Percentiles rank a stretch among this genome's conserved stretches.
Conservation (phyloP, 2,329 filamentous ascomycete species). For the Pseudocercospora musae region DNA sequence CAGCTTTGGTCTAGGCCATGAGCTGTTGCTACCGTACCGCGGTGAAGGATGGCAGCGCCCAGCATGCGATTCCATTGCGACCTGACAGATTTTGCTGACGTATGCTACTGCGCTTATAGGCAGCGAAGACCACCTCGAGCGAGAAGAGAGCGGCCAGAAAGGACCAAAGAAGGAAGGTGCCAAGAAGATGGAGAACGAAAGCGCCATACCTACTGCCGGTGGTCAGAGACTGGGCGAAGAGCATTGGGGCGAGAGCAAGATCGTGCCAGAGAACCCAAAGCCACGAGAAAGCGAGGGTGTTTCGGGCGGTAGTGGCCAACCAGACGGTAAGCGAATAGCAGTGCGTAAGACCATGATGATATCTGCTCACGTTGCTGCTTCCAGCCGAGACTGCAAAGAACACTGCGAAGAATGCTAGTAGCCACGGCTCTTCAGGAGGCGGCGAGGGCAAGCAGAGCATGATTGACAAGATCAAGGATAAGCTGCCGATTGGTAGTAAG, state of each 20-base stretch:
- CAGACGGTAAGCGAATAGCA: constrained; percentile 25
- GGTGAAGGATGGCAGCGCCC: background rate
- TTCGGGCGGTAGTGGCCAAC: constrained; percentile 27
- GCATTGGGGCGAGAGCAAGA: constrained; percentile 37
- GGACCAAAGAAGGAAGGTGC: constrained; percentile 3
- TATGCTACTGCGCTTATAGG: background rate
- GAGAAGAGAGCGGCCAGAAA: constrained; percentile 1
- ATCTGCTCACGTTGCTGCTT: background rate
- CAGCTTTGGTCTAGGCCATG: background rate
- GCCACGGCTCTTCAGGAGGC: constrained; percentile 14
- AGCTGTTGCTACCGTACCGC: background rate
- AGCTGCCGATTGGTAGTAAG: constrained; percentile 26
- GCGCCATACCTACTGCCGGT: constrained; percentile 34
- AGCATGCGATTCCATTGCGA: background rate
- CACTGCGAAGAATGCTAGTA: constrained; percentile 31
- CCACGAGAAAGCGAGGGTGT: constrained; percentile 14
- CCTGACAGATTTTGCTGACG: background rate
- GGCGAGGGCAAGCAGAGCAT: constrained; percentile 26
- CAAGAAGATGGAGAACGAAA: constrained; percentile 27
- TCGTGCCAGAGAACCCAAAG: constrained; percentile 31
- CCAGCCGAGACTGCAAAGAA: constrained; percentile 27
- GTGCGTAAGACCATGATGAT: background rate
- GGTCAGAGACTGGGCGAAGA: constrained; percentile 32
- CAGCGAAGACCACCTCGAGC: constrained; percentile 3
- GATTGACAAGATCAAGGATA: constrained; percentile 30